Base-by-base conservation (phyloP, 2,329 filamentous ascomycete genomes). In the Talaromyces albobiverticillius region DNA sequence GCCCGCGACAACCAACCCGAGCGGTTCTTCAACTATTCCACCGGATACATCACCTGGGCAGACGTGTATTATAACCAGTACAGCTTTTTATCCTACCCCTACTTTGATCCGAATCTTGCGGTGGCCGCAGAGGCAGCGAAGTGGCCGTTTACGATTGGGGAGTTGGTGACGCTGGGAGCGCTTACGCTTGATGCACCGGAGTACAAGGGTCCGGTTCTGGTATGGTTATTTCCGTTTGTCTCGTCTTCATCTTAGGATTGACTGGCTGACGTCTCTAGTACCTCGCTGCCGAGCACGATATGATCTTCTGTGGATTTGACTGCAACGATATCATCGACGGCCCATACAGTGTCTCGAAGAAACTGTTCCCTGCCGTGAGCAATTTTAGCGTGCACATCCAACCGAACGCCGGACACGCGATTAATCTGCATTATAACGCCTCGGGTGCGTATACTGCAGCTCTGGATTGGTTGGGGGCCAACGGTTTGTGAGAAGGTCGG, bases 391-490 rank as follows among this genome's bases (percentile, higher is more conserved):
- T 61, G 7, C 61, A 62, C 40, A 57, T 68, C 3, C 61, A 66
- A 18, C 62, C 62, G 8, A 49, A 61, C 22, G 61, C 59, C 32
- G 64, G 64, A 4, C 66, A 68, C 57, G 64, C 60, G 4, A 56
- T 68, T n/a, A 64, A 66, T 45, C 22, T 67, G 53, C 66, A 67
- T 34, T 57, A 64, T 18, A 66, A 65, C 49, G 61, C 63, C 13
- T 64, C 61, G 2, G 64, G 34, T 6, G 60, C 59, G 14, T 67
- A 65, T 50, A 55, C 62, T 38, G 34, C 16, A 7, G 59, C 29
- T 26, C 51, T 49, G 34, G 57, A 43, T 43, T 53, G 25, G 25
- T 29, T 29, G 9, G 25, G 25, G 25, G 25, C 9, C 25, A 29
- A 29, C 25, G 25, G 25, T 29, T 29, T 29, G 25, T 29, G 25